Conservation (phyloP, 129 eudicot genomes). For the Chrysanthemum seticuspe region DNA sequence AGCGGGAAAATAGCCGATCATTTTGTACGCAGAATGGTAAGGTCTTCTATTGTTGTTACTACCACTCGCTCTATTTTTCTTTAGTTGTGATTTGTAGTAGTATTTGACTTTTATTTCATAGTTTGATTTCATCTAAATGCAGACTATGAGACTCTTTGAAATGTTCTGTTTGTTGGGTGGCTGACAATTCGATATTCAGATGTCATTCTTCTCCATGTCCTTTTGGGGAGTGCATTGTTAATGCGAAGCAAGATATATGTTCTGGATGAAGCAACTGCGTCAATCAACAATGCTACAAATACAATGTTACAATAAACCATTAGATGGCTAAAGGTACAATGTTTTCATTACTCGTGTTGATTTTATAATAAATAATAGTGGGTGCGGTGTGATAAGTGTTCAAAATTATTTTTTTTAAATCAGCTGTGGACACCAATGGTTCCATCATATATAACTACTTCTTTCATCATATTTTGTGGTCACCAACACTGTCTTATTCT, state of each 20-base stretch:
- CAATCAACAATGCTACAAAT: too few species aligned
- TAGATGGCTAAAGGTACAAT: too few species aligned
- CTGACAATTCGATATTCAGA: conserved; percentile 58
- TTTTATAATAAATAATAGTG: too few species aligned
- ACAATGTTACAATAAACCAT: too few species aligned
- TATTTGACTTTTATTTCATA: neutral
- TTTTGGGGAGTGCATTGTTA: neutral
- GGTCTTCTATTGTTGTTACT: neutral
- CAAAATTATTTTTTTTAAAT: too few species aligned
- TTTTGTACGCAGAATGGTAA: conserved; percentile 75
- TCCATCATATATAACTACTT: too few species aligned
- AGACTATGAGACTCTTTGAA: conserved; percentile 88
- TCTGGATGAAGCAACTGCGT: too few species aligned
- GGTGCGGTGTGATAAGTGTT: too few species aligned
- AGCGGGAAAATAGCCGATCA: conserved; percentile 85
- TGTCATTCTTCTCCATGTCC: conserved; percentile 38
- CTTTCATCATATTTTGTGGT: neutral
- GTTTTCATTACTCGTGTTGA: too few species aligned
- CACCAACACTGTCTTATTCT: conserved; percentile 27
- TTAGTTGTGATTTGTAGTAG: neutral
- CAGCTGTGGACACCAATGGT: too few species aligned
- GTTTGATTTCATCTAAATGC: conserved; percentile 32
- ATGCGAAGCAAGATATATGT: too few species aligned
- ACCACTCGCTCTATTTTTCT: neutral
- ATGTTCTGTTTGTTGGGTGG: conserved; percentile 74